These are phyloP conservation scores for Pyronema domesticum DNA, from an alignment of 495 filamentous ascomycete genomes.

Conservation along the genomic window DNA sequence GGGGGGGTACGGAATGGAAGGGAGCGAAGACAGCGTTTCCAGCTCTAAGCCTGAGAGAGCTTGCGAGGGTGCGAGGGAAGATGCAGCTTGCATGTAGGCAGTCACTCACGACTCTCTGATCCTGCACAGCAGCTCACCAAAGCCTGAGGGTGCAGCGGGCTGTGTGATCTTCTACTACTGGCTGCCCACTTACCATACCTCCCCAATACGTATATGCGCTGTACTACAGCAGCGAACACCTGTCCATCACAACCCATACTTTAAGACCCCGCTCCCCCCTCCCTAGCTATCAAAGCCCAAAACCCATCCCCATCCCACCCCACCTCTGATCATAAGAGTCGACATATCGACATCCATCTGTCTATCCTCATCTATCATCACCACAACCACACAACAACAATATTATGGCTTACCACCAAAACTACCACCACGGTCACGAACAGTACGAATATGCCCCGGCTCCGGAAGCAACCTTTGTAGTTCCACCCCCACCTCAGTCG, in stretches of 20 bases:
- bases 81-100: too few relatives aligned
- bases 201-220: neutral
- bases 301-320: neutral
- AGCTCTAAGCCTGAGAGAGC: too few relatives aligned
- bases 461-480: neutral
- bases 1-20: too few relatives aligned
- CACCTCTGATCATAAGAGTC: neutral
- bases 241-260: neutral
- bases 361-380: neutral
- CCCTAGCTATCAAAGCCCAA: neutral
- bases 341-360: too few relatives aligned
- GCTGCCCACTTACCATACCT: neutral
- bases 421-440: slow-evolving; percentile 1
- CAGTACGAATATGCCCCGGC: slow-evolving; percentile 5
- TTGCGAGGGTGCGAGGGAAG: too few relatives aligned
- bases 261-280: neutral
- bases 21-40: too few relatives aligned
- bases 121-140: too few relatives aligned
- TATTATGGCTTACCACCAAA: neutral
- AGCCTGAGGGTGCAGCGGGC: too few relatives aligned
- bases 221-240: neutral
- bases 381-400: neutral
- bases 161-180: too few relatives aligned
- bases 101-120: too few relatives aligned
- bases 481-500: neutral